Percentiles rank a stretch among this genome's conserved stretches.
phyloP scores from a whole-genome alignment of 805 yeast genomes.

The Metahyphopichia silvanorum region DNA sequence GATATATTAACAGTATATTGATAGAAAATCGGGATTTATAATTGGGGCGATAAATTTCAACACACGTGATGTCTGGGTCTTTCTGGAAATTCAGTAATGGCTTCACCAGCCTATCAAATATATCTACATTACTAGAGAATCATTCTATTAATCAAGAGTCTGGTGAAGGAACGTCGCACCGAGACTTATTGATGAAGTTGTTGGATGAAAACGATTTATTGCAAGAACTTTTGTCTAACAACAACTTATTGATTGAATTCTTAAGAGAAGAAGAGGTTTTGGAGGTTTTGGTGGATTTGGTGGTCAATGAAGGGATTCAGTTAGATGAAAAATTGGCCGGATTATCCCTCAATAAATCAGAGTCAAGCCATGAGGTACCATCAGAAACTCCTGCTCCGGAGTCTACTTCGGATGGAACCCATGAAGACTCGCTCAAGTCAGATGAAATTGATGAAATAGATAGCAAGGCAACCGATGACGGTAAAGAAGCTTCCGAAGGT shows the following conservation, averaged over 20 bases:
- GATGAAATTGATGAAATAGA: conserved; percentile 5
- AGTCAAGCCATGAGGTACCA: conserved; percentile 3
- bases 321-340: conserved; percentile 9
- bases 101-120: conserved; percentile 40
- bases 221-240: conserved; percentile 41
- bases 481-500: conserved; percentile 6
- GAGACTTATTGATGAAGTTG: conserved; percentile 27
- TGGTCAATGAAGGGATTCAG: conserved; percentile 27
- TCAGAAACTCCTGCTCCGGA: too few relatives aligned
- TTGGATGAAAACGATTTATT: conserved; percentile 42
- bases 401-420: conserved; percentile 3
- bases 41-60: too few relatives aligned
- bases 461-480: conserved; percentile 6
- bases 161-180: conserved; percentile 6
- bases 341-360: conserved; percentile 5
- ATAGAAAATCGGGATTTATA: too few relatives aligned
- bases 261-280: conserved; percentile 37
- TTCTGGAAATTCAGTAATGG: conserved; percentile 48
- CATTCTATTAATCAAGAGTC: conserved; percentile 18
- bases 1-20: too few relatives aligned
- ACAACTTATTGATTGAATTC: conserved; percentile 40
- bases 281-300: conserved; percentile 34
- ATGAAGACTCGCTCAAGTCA: not conserved
- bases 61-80: conserved; percentile 50
- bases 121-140: conserved; percentile 37